These are phyloP conservation scores for Aureobasidium leucospermi DNA, from an alignment of 2,329 filamentous ascomycete genomes.

Conservation along the genomic window DNA sequence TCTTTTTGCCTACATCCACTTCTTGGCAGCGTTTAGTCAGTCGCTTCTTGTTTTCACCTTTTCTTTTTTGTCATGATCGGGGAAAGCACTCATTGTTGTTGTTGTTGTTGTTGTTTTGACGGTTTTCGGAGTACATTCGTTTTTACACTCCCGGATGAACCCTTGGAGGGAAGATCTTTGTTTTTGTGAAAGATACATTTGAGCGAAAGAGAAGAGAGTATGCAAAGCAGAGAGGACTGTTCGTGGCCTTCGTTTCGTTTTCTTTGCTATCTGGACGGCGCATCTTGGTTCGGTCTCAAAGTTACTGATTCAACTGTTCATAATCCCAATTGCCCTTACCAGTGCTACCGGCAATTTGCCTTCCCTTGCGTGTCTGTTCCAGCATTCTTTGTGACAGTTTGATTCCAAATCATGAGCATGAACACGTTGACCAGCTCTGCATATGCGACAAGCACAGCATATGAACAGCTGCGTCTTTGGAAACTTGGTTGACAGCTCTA, in stretches of 20 bases:
- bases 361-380: not conserved
- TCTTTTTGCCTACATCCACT: conserved; percentile 3
- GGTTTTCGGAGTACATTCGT: conserved; percentile 4
- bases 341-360: not conserved
- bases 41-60: conserved; percentile 6
- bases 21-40: conserved; percentile 11
- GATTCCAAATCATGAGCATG: not conserved
- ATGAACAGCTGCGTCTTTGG: not conserved
- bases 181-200: conserved; percentile 9
- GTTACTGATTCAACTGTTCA: not conserved
- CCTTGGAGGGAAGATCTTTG: conserved; percentile 7
- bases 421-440: not conserved
- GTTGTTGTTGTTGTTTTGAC: conserved; percentile 9
- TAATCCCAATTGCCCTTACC: not conserved
- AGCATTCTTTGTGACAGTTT: not conserved
- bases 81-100: conserved; percentile 4
- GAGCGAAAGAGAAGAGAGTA: conserved; percentile 6
- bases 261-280: not conserved
- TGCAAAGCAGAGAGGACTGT: conserved; percentile 1
- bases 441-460: not conserved
- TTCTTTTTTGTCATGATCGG: not conserved
- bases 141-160: not conserved
- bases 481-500: not conserved
- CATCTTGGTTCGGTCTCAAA: not conserved
- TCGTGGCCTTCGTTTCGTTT: not conserved